These are phyloP conservation scores for Epipyxis sp. DNA, from an alignment of 108 stramenopile species.

Conservation along the genomic window DNA sequence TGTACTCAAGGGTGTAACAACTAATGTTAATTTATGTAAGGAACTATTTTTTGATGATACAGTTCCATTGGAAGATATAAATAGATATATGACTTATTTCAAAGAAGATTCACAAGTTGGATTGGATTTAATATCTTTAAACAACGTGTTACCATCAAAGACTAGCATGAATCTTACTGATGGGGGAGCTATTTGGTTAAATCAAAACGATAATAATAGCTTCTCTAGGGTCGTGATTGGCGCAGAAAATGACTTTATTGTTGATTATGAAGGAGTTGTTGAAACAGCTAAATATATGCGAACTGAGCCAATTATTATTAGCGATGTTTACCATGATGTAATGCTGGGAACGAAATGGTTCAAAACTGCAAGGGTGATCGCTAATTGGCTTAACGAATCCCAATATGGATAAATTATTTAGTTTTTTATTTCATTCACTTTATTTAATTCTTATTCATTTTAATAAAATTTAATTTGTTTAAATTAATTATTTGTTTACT, in stretches of 20 bases:
- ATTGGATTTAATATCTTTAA: constrained; percentile 59
- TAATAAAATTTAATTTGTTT: too few relatives aligned
- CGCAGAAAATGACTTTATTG: constrained; percentile 61
- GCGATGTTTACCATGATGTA: constrained; percentile 56
- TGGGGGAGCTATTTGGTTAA: constrained; percentile 14
- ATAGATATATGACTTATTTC: constrained; percentile 57
- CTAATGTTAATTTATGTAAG: constrained; percentile 50
- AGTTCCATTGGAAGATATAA: neutral
- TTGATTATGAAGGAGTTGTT: constrained; percentile 58
- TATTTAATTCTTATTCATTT: too few relatives aligned
- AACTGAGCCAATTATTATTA: constrained; percentile 2
- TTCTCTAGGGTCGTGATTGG: constrained; percentile 57
- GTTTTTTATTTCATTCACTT: too few relatives aligned
- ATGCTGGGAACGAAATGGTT: constrained; percentile 60
- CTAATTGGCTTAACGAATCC: constrained; percentile 39
- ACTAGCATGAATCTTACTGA: neutral
- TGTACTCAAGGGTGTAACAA: constrained; percentile 57
- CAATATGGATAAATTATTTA: too few relatives aligned
- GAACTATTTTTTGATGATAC: constrained; percentile 57
- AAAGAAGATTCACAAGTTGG: constrained; percentile 55
- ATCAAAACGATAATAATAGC: neutral
- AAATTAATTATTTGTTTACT: neutral
- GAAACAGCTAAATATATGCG: constrained; percentile 64
- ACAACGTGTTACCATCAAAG: constrained; percentile 48
- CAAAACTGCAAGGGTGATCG: constrained; percentile 33